Evolutionary conservation across 768 basidiomycete species (phyloP), one percentile per base, ranked within the genome.

Genomic region (Strobilomyces dryophilus): DNA sequence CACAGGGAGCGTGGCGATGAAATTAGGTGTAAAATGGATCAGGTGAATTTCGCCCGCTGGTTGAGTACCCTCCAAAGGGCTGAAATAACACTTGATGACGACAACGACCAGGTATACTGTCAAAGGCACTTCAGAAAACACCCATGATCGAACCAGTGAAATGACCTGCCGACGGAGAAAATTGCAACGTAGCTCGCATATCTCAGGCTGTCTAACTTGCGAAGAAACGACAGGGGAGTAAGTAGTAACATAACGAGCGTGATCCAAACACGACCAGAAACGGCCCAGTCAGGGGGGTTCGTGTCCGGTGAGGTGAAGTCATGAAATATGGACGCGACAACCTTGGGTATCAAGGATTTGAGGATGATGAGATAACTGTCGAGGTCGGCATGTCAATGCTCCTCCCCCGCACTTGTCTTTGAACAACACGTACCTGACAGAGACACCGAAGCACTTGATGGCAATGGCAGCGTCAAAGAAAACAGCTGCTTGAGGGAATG

Each of bases 361-460:
- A 94, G 83, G 60, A 95, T 93, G 63, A 94, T 95, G 55, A 93
- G 76, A 67, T 93, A 92, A 65, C 89, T 92, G 60, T 18, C 8
- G 44, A 24, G 4, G 24, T 43, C 12, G 21, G 41, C 29, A 17
- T 46, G 36, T 47, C 37, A 44, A 17, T 20, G n/a, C 41, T 35
- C 27, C 41, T 35, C 27, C 12, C 40, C 47, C 15, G 7, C 2
- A 21, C 18, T 31, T 36, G 29, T 26, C 49, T 45, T 41, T 49
- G 51, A 41, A 31, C 36, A 26, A 47, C 20, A 35, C 79, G 43
- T 71, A 92, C 81, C 92, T 93, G 61, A 95, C 85, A 32, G 91
- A 92, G 4, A 98, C 95, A 18, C 95, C 95, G 66, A 97, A 97
- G 69, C 95, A 98, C 67, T 98, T 98, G 67, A 85, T 87, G 10